Evolutionary conservation across 257 asterid genomes (phyloP).

Genomic region (Fraxinus excelsior): DNA sequence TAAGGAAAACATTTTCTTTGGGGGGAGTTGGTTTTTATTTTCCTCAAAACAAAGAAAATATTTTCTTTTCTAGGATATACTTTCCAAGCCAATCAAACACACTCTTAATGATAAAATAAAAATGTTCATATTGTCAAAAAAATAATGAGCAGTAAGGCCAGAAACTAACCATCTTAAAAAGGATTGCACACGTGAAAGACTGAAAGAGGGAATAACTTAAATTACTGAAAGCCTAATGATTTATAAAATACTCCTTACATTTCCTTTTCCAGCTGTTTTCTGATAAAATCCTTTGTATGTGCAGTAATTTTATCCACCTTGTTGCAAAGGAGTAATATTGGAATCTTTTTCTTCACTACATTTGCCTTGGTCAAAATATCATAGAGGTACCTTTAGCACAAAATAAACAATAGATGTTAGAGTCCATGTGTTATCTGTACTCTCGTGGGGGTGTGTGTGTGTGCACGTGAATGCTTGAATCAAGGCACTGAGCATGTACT

Average conservation of each 20-base stretch:
- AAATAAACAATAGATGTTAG: constrained; percentile 7
- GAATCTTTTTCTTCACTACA: constrained; percentile 71
- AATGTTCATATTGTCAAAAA: background rate
- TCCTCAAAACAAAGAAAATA: no score
- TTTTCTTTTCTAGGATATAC: no score
- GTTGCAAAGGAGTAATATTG: constrained; percentile 76
- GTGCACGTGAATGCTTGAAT: background rate
- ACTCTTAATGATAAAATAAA: background rate
- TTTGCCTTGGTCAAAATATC: constrained; percentile 73
- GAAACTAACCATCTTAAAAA: background rate
- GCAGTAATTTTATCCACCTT: constrained; percentile 92
- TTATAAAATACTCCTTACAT: constrained; percentile 35
- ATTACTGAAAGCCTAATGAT: constrained; percentile 11
- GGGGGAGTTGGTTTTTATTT: no score
- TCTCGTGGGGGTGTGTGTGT: background rate
- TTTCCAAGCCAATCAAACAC: no score
- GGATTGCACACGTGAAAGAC: background rate
- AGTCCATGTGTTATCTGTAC: background rate
- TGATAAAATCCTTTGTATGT: constrained; percentile 76
- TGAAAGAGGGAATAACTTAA: background rate
- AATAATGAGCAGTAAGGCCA: background rate
- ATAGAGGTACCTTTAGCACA: constrained; percentile 64
- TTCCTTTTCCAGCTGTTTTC: constrained; percentile 74
- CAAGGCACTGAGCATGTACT: constrained; percentile 41
- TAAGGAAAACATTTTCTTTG: no score